These are phyloP conservation scores for Monilinia polystroma DNA, from an alignment of 2,329 filamentous ascomycete species.

Conservation along the genomic window DNA sequence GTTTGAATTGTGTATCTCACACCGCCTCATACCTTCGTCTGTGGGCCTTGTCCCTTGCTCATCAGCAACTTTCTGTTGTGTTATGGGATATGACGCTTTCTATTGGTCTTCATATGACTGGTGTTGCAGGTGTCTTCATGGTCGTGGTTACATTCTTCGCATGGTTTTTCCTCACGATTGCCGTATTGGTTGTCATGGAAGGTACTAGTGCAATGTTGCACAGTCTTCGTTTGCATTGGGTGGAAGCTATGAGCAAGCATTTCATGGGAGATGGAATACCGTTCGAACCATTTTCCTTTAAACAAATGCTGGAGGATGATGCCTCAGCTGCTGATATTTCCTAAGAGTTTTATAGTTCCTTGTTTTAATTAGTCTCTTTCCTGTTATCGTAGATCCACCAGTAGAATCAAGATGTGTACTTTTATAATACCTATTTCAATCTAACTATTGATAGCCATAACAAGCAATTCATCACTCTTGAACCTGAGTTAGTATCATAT, in stretches of 20 bases:
- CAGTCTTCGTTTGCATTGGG: conserved; percentile 88
- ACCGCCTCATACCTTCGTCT: conserved; percentile 98
- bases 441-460: conserved; percentile 5
- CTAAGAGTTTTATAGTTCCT: conserved; percentile 27
- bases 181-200: conserved; percentile 89
- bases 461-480: neutral
- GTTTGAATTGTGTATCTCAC: conserved; percentile 97
- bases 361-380: conserved; percentile 24
- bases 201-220: conserved; percentile 95
- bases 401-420: conserved; percentile 33
- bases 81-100: conserved; percentile 95
- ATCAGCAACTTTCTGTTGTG: conserved; percentile 95
- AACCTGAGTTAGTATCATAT: no score
- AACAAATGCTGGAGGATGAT: conserved; percentile 80
- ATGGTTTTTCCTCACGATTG: conserved; percentile 84
- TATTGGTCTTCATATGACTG: conserved; percentile 66
- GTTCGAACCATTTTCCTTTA: conserved; percentile 84
- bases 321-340: conserved; percentile 56
- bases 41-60: conserved; percentile 94
- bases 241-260: conserved; percentile 97
- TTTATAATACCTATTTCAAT: conserved; percentile 19
- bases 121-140: conserved; percentile 71
- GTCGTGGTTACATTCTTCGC: conserved; percentile 79
- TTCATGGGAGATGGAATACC: conserved; percentile 86
- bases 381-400: conserved; percentile 29